Percentiles rank a stretch among this genome's conserved stretches.
phyloP scores from a whole-genome alignment of 2,329 filamentous ascomycete species.

The Fusarium sp. region DNA sequence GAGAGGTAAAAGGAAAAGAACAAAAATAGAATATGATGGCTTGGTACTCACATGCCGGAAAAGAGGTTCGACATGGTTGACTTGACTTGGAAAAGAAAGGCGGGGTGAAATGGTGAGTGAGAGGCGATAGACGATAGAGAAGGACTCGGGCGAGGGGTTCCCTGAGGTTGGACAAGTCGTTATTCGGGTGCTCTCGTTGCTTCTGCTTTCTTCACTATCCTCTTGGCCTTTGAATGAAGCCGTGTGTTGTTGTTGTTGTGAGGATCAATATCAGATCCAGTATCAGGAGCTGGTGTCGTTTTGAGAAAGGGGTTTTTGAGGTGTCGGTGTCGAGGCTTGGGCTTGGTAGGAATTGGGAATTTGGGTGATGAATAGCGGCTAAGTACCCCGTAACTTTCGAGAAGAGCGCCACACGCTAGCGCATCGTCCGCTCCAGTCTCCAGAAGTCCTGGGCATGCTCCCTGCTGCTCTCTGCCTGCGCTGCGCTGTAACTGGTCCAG shows the following conservation, averaged over 20 bases:
- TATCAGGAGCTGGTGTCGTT: conserved; percentile 39
- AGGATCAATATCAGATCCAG: conserved; percentile 40
- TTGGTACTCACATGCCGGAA: conserved; percentile 70
- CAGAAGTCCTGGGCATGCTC: conserved; percentile 15
- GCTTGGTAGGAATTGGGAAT: conserved; percentile 1
- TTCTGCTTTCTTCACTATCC: background rate
- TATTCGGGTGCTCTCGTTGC: background rate
- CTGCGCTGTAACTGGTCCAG: conserved; percentile 37
- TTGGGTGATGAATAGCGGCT: conserved; percentile 38
- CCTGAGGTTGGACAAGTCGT: conserved; percentile 16
- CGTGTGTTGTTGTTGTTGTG: conserved; percentile 32
- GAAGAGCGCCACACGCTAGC: conserved; percentile 41
- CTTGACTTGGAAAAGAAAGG: conserved; percentile 26
- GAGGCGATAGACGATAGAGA: conserved; percentile 38
- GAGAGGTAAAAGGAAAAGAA: background rate
- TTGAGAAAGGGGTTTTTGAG: conserved; percentile 49
- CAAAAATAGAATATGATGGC: conserved; percentile 9
- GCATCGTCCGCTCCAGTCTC: conserved; percentile 15
- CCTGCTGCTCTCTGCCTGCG: conserved; percentile 18
- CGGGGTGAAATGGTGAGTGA: conserved; percentile 46
- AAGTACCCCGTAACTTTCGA: conserved; percentile 45
- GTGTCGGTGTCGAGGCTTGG: conserved; percentile 44
- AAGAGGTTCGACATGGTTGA: conserved; percentile 70
- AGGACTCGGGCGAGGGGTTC: conserved; percentile 28
- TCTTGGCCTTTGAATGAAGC: conserved; percentile 7